Evolutionary conservation across 2,329 filamentous ascomycete genomes (phyloP).

Genomic region (Aspergillus proliferans): DNA sequence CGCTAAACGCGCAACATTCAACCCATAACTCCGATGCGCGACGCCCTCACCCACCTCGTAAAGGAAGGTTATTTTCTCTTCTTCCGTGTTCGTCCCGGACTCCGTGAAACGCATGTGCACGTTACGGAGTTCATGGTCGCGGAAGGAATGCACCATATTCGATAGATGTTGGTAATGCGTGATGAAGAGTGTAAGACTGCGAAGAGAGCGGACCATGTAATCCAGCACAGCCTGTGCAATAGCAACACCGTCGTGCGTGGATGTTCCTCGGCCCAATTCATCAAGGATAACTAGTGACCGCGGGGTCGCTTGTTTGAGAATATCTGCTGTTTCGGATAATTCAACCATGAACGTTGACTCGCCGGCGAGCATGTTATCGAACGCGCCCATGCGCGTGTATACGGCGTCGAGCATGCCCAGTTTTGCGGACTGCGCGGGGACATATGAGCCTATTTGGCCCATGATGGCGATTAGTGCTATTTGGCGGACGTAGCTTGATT

Average conservation of each 20-base stretch:
- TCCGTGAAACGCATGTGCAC: conserved; percentile 89
- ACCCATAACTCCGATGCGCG: conserved; percentile 85
- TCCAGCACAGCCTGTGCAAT: conserved; percentile 90
- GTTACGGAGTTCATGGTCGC: conserved; percentile 63
- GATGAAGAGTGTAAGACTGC: conserved; percentile 85
- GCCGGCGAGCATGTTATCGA: conserved; percentile 90
- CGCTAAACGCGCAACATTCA: conserved; percentile 87
- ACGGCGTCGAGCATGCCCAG: conserved; percentile 86
- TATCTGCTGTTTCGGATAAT: conserved; percentile 82
- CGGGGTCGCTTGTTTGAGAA: conserved; percentile 80
- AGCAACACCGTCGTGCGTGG: conserved; percentile 90
- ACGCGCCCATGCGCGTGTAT: conserved; percentile 91
- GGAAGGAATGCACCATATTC: conserved; percentile 65
- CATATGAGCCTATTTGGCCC: conserved; percentile 89
- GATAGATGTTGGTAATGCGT: conserved; percentile 90
- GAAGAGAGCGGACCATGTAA: conserved; percentile 67
- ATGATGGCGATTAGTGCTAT: conserved; percentile 88
- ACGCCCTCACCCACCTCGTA: conserved; percentile 90
- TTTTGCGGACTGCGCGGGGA: conserved; percentile 67
- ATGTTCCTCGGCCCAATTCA: conserved; percentile 88
- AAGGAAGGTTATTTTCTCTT: conserved; percentile 84
- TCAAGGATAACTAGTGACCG: conserved; percentile 85
- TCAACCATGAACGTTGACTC: conserved; percentile 99
- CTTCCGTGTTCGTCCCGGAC: conserved; percentile 48
- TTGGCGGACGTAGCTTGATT: conserved; percentile 93